Evolutionary conservation across 495 filamentous ascomycete genomes (phyloP).

Genomic region (Aspergillus indologenus): DNA sequence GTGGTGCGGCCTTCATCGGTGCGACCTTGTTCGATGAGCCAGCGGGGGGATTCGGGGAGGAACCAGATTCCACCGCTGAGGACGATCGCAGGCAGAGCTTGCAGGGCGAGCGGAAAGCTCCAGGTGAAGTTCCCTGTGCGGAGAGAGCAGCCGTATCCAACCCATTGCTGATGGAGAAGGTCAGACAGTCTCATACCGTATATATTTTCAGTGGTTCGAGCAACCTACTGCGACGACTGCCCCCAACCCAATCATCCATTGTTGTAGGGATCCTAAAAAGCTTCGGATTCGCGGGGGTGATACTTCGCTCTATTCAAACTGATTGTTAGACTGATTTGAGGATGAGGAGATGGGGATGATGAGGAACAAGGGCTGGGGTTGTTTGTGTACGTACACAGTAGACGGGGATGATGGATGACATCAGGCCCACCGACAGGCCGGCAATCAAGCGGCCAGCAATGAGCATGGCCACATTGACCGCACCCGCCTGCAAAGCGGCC

Average conservation of each 20-base stretch:
- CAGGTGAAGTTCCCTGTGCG: conserved; percentile 48
- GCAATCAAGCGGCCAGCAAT: conserved; percentile 52
- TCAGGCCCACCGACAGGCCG: conserved; percentile 48
- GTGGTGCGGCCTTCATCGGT: conserved; percentile 8
- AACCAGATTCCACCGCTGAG: conserved; percentile 49
- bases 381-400: conserved; percentile 32
- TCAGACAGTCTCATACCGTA: not conserved
- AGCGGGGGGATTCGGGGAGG: conserved; percentile 55
- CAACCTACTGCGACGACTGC: conserved; percentile 44
- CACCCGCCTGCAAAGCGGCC: conserved; percentile 49
- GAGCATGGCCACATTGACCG: conserved; percentile 49
- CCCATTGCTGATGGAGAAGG: conserved; percentile 37
- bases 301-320: conserved; percentile 37
- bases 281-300: conserved; percentile 26
- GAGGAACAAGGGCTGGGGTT: not conserved
- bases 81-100: conserved; percentile 48
- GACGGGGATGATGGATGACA: conserved; percentile 51
- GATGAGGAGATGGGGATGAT: not conserved
- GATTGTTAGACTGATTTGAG: not conserved
- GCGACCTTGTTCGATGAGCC: conserved; percentile 50
- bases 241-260: conserved; percentile 49
- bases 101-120: conserved; percentile 56
- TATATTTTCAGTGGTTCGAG: conserved; percentile 15
- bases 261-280: conserved; percentile 28
- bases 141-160: conserved; percentile 51